Conservation (phyloP, 768 basidiomycete genomes). For the Tulasnella sp. region DNA sequence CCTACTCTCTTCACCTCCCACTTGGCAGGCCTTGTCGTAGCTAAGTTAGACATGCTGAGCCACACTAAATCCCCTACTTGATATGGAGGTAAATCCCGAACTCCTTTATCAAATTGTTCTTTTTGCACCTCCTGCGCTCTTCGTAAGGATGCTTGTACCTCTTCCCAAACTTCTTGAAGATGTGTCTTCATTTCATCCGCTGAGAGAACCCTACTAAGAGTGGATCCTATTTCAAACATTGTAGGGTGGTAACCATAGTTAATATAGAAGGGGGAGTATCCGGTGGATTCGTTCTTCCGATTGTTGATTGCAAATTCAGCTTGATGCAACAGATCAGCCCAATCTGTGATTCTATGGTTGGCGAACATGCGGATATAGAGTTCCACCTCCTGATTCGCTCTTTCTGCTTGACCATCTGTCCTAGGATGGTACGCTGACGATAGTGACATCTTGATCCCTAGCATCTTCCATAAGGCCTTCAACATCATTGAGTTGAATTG, state of each 20-base stretch:
- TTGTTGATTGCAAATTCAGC: constrained; percentile 3
- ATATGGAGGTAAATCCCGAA: too few species aligned
- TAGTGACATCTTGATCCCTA: background rate
- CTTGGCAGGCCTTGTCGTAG: too few species aligned
- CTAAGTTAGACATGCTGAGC: too few species aligned
- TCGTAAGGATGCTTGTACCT: background rate
- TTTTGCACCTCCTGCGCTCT: too few species aligned
- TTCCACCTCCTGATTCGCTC: constrained; percentile 20
- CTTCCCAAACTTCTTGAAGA: background rate
- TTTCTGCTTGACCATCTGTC: constrained; percentile 25
- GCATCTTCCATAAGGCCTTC: background rate
- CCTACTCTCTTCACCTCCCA: background rate
- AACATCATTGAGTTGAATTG: constrained; percentile 10
- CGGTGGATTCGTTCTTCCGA: background rate
- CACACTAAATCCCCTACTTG: too few species aligned
- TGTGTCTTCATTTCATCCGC: background rate
- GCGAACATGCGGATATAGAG: background rate
- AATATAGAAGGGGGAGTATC: background rate
- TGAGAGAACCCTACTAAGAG: background rate
- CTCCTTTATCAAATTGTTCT: too few species aligned
- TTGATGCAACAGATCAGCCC: background rate
- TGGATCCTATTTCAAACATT: background rate
- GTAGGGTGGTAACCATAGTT: background rate
- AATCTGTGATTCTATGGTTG: background rate
- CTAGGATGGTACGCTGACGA: constrained; percentile 14